A percentile compares a stretch with the other conserved stretches of the same genome.
Conservation (phyloP, 495 filamentous ascomycete species). For the Penicillium steckii region DNA sequence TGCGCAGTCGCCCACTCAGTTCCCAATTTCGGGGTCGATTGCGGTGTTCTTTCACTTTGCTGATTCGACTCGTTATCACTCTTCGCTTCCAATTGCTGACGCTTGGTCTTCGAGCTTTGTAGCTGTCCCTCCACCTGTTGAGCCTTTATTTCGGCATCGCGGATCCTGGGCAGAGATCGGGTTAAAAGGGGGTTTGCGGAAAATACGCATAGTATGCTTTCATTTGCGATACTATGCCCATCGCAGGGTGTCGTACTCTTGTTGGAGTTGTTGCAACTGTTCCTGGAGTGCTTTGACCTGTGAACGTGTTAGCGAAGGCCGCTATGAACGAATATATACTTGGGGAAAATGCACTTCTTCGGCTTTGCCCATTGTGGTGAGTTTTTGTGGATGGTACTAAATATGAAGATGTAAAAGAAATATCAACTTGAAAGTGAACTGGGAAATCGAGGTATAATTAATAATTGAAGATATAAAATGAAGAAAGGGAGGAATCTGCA, state of each 20-base stretch:
- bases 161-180: background rate
- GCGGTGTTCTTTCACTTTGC: background rate
- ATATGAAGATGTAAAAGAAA: background rate
- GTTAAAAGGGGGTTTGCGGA: background rate
- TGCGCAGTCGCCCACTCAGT: conserved; percentile 1
- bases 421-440: background rate
- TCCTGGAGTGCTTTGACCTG: conserved; percentile 1
- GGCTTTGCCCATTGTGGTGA: background rate
- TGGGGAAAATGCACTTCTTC: background rate
- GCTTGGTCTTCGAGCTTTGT: background rate
- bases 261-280: background rate
- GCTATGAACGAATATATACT: background rate
- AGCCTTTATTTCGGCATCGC: background rate
- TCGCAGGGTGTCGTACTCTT: background rate
- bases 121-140: background rate
- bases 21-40: background rate
- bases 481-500: conserved; percentile 1
- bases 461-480: no score
- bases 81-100: background rate
- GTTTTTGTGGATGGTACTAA: background rate
- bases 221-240: no score
- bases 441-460: background rate
- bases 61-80: background rate
- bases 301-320: background rate
- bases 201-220: background rate